These are phyloP conservation scores for Microthlaspi erraticum DNA, from an alignment of 345 rosid species.

Conservation along the genomic window DNA sequence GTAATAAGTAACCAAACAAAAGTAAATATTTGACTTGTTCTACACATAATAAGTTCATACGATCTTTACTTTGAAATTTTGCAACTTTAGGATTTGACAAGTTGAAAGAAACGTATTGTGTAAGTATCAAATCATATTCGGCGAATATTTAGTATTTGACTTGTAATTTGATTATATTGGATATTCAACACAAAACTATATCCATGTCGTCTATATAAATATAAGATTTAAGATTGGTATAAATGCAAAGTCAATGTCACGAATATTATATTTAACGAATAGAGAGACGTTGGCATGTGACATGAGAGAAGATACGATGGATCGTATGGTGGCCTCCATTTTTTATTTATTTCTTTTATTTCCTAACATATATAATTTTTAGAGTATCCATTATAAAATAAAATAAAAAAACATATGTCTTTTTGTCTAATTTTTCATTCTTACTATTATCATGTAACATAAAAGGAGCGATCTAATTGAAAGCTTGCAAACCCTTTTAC, in stretches of 20 bases:
- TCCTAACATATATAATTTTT: neutral
- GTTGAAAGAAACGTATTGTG: conserved; percentile 21
- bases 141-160: conserved; percentile 36
- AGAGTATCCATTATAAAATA: too few relatives aligned
- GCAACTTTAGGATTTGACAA: conserved; percentile 25
- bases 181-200: conserved; percentile 12
- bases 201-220: conserved; percentile 17
- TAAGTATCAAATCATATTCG: conserved; percentile 17
- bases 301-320: conserved; percentile 38
- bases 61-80: neutral
- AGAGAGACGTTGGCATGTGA: conserved; percentile 43
- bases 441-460: neutral
- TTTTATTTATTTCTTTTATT: conserved; percentile 4
- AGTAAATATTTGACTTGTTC: conserved; percentile 32
- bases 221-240: conserved; percentile 29
- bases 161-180: conserved; percentile 22
- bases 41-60: conserved; percentile 18
- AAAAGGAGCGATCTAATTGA: too few relatives aligned
- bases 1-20: conserved; percentile 14
- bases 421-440: neutral
- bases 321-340: conserved; percentile 32
- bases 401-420: too few relatives aligned
- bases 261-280: conserved; percentile 24
- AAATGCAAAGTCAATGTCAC: conserved; percentile 41
- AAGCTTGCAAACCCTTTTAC: too few relatives aligned